Percentiles rank a stretch among this genome's conserved stretches.
Evolutionary conservation across 148 eudicot genomes (phyloP).

Genomic region (Rhododendron ovatum): DNA sequence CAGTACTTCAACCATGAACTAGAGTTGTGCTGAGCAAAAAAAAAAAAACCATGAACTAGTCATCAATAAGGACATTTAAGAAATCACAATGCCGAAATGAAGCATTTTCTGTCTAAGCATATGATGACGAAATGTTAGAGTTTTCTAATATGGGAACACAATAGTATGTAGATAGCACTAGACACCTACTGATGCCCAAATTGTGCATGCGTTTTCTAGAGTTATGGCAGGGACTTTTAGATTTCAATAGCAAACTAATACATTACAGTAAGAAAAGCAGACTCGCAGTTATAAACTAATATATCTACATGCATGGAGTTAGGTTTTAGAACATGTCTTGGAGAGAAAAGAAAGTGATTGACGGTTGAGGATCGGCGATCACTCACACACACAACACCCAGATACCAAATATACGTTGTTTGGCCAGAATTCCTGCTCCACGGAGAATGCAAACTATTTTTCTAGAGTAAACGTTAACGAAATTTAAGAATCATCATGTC

Average conservation of each 20-base stretch:
- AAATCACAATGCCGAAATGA: not conserved
- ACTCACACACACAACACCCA: not conserved
- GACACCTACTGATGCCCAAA: not conserved
- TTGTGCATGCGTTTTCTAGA: not conserved
- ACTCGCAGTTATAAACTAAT: not conserved
- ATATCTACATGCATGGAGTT: not conserved
- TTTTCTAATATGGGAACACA: not conserved
- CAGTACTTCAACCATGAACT: not conserved
- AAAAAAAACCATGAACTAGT: not conserved
- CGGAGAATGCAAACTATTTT: not conserved
- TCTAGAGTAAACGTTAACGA: not conserved
- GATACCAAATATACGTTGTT: not conserved
- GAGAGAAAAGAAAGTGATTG: not conserved
- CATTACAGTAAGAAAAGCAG: not conserved
- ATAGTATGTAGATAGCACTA: not conserved
- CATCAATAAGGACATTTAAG: not conserved
- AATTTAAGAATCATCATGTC: not conserved
- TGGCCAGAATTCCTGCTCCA: not conserved
- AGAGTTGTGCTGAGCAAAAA: not conserved
- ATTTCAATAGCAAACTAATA: not conserved
- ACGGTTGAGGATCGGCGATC: not conserved
- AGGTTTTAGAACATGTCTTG: not conserved
- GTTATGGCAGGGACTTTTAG: not conserved
- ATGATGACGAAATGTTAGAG: not conserved
- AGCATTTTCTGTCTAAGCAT: not conserved